Evolutionary conservation across 768 basidiomycete genomes (phyloP).

Genomic region (Hemileccinum rubropunctum): DNA sequence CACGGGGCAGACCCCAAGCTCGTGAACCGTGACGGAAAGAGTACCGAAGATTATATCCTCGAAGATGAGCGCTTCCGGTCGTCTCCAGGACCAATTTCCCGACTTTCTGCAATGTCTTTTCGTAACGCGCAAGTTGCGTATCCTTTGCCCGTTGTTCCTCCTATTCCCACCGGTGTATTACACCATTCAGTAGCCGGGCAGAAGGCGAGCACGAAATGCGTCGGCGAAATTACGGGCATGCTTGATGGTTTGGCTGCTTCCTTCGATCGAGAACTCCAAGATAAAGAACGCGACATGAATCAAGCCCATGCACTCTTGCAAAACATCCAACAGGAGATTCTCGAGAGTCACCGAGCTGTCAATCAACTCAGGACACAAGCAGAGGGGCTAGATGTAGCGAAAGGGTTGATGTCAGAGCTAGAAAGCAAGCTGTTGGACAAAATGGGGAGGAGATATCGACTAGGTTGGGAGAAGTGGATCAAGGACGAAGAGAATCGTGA

Average conservation of each 20-base stretch:
- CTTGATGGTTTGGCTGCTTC: constrained; percentile 84
- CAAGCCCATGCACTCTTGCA: constrained; percentile 85
- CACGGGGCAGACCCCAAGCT: constrained; percentile 96
- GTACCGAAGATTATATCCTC: constrained; percentile 96
- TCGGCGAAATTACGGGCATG: constrained; percentile 82
- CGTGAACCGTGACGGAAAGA: constrained; percentile 91
- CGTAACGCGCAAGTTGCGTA: constrained; percentile 61
- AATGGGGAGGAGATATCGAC: constrained; percentile 78
- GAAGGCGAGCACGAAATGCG: constrained; percentile 78
- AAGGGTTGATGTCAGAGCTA: constrained; percentile 54
- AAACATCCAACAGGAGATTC: constrained; percentile 88
- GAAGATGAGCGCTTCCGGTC: constrained; percentile 97
- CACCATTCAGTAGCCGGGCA: constrained; percentile 87
- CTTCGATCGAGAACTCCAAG: constrained; percentile 88
- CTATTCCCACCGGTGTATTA: constrained; percentile 48
- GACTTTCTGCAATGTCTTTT: constrained; percentile 65
- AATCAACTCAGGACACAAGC: constrained; percentile 66
- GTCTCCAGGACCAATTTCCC: constrained; percentile 77
- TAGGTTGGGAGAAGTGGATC: constrained; percentile 94
- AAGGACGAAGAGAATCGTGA: constrained; percentile 83
- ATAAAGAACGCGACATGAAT: constrained; percentile 86
- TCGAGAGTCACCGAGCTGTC: constrained; percentile 78
- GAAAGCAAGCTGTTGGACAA: constrained; percentile 66
- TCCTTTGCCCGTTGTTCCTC: constrained; percentile 42
- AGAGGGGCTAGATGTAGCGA: constrained; percentile 60